Conservation (phyloP, 169 alveolate species). For the Eimeria necatrix region DNA sequence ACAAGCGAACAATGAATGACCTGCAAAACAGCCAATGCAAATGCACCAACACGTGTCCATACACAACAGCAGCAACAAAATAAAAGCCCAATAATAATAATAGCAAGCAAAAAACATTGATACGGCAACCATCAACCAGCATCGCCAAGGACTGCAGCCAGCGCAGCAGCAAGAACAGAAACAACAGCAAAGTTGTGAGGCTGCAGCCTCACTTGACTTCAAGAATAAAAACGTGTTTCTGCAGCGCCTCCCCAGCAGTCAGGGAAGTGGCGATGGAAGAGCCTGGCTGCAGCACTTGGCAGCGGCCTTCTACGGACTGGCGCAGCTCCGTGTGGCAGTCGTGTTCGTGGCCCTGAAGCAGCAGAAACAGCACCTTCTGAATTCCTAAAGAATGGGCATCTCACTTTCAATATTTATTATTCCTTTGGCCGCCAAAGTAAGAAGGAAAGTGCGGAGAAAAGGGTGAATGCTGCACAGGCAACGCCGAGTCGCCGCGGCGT, state of each 20-base stretch:
- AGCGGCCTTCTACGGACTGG: conserved; percentile 80
- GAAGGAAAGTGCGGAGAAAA: not conserved
- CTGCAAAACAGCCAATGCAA: too few species aligned
- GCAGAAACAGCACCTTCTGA: too few species aligned
- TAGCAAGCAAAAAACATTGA: too few species aligned
- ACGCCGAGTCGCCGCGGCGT: too few species aligned
- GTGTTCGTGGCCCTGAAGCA: conserved; percentile 96
- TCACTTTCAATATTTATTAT: not conserved
- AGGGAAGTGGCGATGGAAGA: conserved; percentile 81
- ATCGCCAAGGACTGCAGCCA: not conserved
- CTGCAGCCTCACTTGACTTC: conserved; percentile 66
- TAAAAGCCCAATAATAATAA: too few species aligned
- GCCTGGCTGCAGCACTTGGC: conserved; percentile 82
- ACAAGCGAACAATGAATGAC: too few species aligned
- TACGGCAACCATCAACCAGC: not conserved
- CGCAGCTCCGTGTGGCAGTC: conserved; percentile 91
- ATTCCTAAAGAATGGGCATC: not conserved
- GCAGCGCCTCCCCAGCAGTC: conserved; percentile 77
- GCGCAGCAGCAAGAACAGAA: too few species aligned
- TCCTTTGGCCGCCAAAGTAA: not conserved
- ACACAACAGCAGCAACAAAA: too few species aligned
- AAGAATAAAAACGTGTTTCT: conserved; percentile 71
- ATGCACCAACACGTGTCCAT: too few species aligned
- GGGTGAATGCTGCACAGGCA: too few species aligned
- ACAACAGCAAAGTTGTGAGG: not conserved